These are phyloP conservation scores for Ceratocystis colombiana DNA, from an alignment of 2,329 filamentous ascomycete species.

Conservation along the genomic window DNA sequence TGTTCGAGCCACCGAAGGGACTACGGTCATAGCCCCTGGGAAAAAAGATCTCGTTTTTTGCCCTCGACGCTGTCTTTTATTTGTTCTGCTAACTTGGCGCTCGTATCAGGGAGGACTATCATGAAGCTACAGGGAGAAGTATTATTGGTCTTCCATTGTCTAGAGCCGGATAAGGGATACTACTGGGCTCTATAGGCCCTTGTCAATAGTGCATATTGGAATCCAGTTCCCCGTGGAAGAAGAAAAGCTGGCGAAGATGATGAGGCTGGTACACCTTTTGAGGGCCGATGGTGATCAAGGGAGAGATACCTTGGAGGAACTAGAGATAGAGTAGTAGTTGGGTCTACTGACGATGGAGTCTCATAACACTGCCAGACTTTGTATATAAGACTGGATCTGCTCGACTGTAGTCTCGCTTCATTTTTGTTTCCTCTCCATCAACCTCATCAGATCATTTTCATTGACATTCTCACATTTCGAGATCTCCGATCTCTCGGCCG, in stretches of 20 bases:
- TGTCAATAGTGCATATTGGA: conserved; percentile 1
- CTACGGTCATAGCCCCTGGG: not conserved
- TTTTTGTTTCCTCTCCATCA: conserved; percentile 11
- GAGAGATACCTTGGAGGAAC: not conserved
- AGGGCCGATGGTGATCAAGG: not conserved
- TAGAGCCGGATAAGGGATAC: not conserved
- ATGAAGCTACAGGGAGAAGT: conserved; percentile 10
- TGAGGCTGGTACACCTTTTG: not conserved
- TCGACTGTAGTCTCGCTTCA: not conserved
- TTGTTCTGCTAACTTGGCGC: not conserved
- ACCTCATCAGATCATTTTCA: not conserved
- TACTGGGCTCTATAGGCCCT: not conserved
- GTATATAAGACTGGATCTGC: not conserved
- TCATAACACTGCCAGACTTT: not conserved
- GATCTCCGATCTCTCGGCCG: conserved; percentile 16
- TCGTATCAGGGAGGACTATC: not conserved
- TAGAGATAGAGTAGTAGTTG: not conserved
- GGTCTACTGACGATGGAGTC: not conserved
- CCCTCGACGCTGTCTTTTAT: not conserved
- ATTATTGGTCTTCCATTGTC: conserved; percentile 10
- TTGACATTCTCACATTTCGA: conserved; percentile 11
- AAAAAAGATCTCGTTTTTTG: not conserved
- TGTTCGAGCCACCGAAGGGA: not conserved
- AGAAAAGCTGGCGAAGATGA: not conserved
- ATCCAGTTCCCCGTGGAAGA: not conserved